Evolutionary conservation across 495 filamentous ascomycete genomes (phyloP).

Genomic region (Penicillium verhagenii): DNA sequence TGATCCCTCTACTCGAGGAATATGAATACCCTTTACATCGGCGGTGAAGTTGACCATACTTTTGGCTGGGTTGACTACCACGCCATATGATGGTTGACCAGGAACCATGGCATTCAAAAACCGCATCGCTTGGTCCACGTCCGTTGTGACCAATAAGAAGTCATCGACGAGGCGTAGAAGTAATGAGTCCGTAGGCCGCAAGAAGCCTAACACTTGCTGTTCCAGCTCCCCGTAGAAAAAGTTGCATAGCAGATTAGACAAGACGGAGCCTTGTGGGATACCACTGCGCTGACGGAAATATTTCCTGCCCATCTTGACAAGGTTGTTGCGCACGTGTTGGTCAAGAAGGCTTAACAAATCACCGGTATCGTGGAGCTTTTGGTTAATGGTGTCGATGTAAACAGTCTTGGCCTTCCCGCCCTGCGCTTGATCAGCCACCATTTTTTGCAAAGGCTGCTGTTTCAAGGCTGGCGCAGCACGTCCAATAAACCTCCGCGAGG

Average conservation of each 20-base stretch:
- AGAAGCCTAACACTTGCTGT: slow-evolving; percentile 61
- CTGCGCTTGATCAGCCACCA: slow-evolving; percentile 46
- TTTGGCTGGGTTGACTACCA: slow-evolving; percentile 73
- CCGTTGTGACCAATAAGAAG: slow-evolving; percentile 81
- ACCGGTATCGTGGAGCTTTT: slow-evolving; percentile 50
- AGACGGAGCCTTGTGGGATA: slow-evolving; percentile 88
- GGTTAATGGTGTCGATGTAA: slow-evolving; percentile 64
- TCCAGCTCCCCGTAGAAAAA: slow-evolving; percentile 93
- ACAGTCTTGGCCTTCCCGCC: slow-evolving; percentile 59
- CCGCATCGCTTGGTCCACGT: slow-evolving; percentile 56
- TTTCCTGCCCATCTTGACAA: slow-evolving; percentile 86
- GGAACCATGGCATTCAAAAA: slow-evolving; percentile 79
- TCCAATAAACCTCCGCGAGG: slow-evolving; percentile 63
- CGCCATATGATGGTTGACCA: slow-evolving; percentile 76
- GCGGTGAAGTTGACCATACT: slow-evolving; percentile 82
- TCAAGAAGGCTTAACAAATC: slow-evolving; percentile 67
- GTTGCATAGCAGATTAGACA: slow-evolving; percentile 86
- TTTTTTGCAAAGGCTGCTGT: slow-evolving; percentile 52
- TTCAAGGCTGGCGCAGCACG: slow-evolving; percentile 54
- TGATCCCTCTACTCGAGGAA: slow-evolving; percentile 50
- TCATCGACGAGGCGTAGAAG: slow-evolving; percentile 87
- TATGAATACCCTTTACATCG: slow-evolving; percentile 50
- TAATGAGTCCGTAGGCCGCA: slow-evolving; percentile 57
- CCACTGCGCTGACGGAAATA: slow-evolving; percentile 85
- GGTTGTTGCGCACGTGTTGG: slow-evolving; percentile 76